A percentile compares a stretch with the other conserved stretches of the same genome.
phyloP scores from a whole-genome alignment of 2,329 filamentous ascomycete genomes.

The Leptographium lundbergii region DNA sequence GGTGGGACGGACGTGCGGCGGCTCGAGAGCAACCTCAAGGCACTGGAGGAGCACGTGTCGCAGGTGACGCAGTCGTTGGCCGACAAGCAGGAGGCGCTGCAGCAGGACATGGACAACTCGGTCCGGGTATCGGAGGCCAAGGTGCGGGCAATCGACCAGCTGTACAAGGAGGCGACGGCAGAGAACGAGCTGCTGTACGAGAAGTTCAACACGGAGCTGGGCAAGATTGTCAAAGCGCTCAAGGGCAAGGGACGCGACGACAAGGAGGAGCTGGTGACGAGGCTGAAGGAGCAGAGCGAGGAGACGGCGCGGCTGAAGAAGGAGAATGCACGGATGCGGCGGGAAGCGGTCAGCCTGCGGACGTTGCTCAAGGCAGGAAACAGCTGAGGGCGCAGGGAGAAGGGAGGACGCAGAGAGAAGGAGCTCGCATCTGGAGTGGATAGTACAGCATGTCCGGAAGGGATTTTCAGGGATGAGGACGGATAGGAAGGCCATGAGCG shows the following conservation, averaged over 20 bases:
- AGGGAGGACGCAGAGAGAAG: not conserved
- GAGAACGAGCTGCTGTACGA: conserved; percentile 92
- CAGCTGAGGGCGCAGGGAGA: not conserved
- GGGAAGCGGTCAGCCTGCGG: conserved; percentile 64
- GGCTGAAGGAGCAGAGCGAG: conserved; percentile 61
- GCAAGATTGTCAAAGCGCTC: conserved; percentile 66
- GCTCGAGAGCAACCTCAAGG: conserved; percentile 44
- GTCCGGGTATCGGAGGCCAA: conserved; percentile 66
- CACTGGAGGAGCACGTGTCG: conserved; percentile 57
- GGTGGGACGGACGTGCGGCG: conserved; percentile 17
- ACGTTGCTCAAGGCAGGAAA: conserved; percentile 35
- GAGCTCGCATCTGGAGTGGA: not conserved
- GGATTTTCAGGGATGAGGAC: not conserved
- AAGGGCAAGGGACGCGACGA: conserved; percentile 62
- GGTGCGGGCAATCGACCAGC: conserved; percentile 69
- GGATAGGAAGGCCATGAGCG: not conserved
- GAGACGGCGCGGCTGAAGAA: conserved; percentile 68
- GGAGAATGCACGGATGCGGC: conserved; percentile 72
- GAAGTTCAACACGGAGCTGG: conserved; percentile 82
- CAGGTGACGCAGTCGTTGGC: conserved; percentile 44
- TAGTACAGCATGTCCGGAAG: too few species aligned
- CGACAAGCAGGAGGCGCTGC: conserved; percentile 49
- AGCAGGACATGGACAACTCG: conserved; percentile 58
- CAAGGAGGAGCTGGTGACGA: conserved; percentile 61
- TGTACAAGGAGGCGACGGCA: conserved; percentile 75